These are phyloP conservation scores for Coniochaeta prunicola DNA, from an alignment of 2,329 filamentous ascomycete genomes.

Conservation along the genomic window DNA sequence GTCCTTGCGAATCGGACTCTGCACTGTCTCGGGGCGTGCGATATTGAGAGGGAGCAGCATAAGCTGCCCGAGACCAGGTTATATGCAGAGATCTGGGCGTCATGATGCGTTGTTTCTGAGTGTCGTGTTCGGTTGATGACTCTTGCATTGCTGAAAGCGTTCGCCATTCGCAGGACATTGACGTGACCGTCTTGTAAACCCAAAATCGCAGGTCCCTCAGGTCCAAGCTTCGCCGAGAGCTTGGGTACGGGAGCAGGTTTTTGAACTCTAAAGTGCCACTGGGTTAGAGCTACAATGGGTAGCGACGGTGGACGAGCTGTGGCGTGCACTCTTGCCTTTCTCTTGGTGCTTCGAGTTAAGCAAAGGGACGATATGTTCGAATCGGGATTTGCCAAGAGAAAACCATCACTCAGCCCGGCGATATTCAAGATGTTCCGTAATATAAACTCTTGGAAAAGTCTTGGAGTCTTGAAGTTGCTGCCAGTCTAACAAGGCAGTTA, in stretches of 20 bases:
- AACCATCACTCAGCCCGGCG: neutral
- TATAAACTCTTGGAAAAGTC: neutral
- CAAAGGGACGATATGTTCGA: neutral
- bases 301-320: neutral
- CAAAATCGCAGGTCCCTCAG: neutral
- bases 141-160: neutral
- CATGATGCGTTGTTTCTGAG: neutral
- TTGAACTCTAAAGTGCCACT: neutral
- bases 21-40: neutral
- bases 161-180: neutral
- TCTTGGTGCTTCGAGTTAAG: neutral
- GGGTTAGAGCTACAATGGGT: neutral
- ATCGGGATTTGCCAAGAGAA: too few relatives aligned
- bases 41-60: neutral
- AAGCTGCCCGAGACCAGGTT: neutral
- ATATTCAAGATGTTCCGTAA: neutral
- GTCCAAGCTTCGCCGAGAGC: neutral
- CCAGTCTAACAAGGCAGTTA: neutral
- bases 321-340: neutral
- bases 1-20: neutral
- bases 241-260: neutral
- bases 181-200: neutral
- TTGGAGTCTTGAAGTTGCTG: neutral
- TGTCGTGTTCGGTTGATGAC: neutral
- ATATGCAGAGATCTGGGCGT: neutral